A percentile compares a stretch with the other conserved stretches of the same genome.
These are phyloP conservation scores for Hyphopichia wangnamkhiaoensis DNA, from an alignment of 1,139 yeast species.

Conservation along the genomic window DNA sequence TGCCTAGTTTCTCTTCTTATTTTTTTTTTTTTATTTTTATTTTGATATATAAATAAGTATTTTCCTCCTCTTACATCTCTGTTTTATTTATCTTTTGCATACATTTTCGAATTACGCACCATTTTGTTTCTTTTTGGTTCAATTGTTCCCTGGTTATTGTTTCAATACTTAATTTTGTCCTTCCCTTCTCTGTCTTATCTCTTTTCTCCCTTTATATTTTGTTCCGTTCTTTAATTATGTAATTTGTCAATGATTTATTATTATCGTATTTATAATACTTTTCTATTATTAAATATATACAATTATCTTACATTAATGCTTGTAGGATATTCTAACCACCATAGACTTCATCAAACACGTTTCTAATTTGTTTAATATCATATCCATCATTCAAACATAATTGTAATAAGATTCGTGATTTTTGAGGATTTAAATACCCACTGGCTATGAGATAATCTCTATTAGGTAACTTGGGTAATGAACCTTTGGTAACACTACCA, in stretches of 20 bases:
- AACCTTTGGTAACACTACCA: conserved; percentile 26
- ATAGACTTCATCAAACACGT: conserved; percentile 48
- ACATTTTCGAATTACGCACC: no score
- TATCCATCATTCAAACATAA: conserved; percentile 52
- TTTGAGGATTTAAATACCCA: conserved; percentile 70
- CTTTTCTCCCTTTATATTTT: no score
- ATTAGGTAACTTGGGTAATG: conserved; percentile 4
- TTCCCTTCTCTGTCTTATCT: no score
- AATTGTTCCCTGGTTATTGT: no score
- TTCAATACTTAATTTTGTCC: no score
- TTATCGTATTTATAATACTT: not conserved
- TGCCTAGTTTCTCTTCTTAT: not conserved
- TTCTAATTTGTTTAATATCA: conserved; percentile 40
- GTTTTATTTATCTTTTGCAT: no score
- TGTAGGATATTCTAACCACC: conserved; percentile 11
- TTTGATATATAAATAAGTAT: not conserved
- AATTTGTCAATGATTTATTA: not conserved
- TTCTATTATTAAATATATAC: not conserved
- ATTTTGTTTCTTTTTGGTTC: no score
- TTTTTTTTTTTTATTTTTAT: not conserved
- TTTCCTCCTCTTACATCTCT: not conserved
- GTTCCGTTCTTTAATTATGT: not conserved
- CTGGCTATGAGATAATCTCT: conserved; percentile 42
- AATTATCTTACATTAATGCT: not conserved
- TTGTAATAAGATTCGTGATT: conserved; percentile 61